phyloP scores from a whole-genome alignment of 306 rosid genomes.

The Quercus glauca region DNA sequence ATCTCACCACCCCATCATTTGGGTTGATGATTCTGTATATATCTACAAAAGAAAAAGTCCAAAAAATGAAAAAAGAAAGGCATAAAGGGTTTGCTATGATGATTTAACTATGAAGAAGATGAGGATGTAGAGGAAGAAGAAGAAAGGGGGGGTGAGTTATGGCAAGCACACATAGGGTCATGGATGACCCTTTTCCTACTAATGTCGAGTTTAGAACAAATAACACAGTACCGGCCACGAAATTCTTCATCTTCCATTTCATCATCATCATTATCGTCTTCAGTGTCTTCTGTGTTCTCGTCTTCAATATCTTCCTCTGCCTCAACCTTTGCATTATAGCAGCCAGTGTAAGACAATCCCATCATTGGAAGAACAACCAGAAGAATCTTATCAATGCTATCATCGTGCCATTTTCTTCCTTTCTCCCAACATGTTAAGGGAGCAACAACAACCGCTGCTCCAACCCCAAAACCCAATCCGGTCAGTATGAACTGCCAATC shows the following conservation, averaged over 20 bases:
- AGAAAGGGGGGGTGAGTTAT: slow-evolving; percentile 36
- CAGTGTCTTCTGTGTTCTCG: slow-evolving; percentile 11
- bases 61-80: background rate
- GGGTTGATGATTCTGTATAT: slow-evolving; percentile 16
- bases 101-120: slow-evolving; percentile 32
- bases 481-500: slow-evolving; percentile 65
- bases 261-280: slow-evolving; percentile 25
- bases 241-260: slow-evolving; percentile 24
- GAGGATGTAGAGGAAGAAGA: slow-evolving; percentile 47
- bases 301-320: slow-evolving; percentile 32
- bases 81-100: background rate
- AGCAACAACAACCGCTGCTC: slow-evolving; percentile 65
- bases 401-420: slow-evolving; percentile 66
- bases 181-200: slow-evolving; percentile 49
- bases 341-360: slow-evolving; percentile 44
- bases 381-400: slow-evolving; percentile 47
- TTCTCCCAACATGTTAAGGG: slow-evolving; percentile 56
- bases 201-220: slow-evolving; percentile 64
- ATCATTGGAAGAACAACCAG: slow-evolving; percentile 49
- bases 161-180: slow-evolving; percentile 53
- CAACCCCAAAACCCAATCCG: slow-evolving; percentile 83
- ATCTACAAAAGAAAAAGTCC: slow-evolving; percentile 14
- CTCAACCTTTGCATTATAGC: slow-evolving; percentile 29
- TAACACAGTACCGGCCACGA: slow-evolving; percentile 56
- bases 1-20: slow-evolving; percentile 5